Percentiles rank a stretch among this genome's conserved stretches.
Conservation (phyloP, 108 stramenopile genomes). For the Nitzschia sp. region DNA sequence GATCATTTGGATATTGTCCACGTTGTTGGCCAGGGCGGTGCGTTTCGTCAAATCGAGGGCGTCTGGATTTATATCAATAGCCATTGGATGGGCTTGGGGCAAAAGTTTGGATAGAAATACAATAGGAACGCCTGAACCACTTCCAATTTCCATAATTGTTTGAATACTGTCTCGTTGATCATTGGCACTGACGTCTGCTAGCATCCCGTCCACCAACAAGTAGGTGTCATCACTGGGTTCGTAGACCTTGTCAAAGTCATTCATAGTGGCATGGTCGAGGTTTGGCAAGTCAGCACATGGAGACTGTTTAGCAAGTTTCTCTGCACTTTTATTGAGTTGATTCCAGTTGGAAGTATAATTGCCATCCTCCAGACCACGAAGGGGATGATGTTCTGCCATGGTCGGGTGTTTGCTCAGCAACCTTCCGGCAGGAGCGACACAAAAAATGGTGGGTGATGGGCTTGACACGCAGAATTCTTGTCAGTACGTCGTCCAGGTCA, state of each 20-base stretch:
- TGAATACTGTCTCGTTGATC: conserved; percentile 1
- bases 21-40: conserved; percentile 63
- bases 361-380: conserved; percentile 23
- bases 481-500: too few species aligned
- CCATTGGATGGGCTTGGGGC: conserved; percentile 23
- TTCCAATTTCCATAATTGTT: conserved; percentile 67
- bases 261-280: conserved; percentile 63
- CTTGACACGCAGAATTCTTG: too few species aligned
- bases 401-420: neutral
- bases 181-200: conserved; percentile 34
- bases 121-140: conserved; percentile 76
- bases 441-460: too few species aligned
- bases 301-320: conserved; percentile 45
- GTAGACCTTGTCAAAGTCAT: conserved; percentile 80
- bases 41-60: conserved; percentile 59
- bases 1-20: conserved; percentile 42
- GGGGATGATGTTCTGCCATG: conserved; percentile 49
- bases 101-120: conserved; percentile 60
- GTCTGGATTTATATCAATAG: conserved; percentile 77
- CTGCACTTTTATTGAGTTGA: conserved; percentile 53
- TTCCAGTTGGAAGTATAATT: conserved; percentile 31
- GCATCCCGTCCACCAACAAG: conserved; percentile 80
- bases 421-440: too few species aligned
- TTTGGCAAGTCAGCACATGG: conserved; percentile 63
- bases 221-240: conserved; percentile 91